Conservation (phyloP, 768 basidiomycete genomes). For the Tylopilus cervinicoccineus region DNA sequence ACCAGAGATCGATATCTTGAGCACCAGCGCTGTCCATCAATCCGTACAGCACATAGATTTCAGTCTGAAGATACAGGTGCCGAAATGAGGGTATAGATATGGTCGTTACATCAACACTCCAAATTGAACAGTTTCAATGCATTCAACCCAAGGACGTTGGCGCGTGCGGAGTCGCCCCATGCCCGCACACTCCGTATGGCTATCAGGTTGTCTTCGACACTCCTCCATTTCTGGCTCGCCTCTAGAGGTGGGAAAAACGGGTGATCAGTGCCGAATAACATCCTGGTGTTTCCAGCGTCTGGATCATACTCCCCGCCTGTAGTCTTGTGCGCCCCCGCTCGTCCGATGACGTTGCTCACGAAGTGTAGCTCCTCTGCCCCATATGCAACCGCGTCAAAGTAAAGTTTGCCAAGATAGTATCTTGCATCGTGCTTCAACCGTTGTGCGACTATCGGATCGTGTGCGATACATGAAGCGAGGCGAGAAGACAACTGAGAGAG, state of each 20-base stretch:
- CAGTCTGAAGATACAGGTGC: conserved; percentile 89
- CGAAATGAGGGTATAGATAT: conserved; percentile 29
- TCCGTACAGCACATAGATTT: conserved; percentile 94
- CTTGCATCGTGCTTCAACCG: conserved; percentile 79
- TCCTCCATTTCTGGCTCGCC: conserved; percentile 69
- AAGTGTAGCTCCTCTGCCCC: conserved; percentile 83
- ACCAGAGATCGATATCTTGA: conserved; percentile 94
- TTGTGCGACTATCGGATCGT: conserved; percentile 76
- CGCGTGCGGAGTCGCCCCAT: conserved; percentile 52
- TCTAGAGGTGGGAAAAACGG: conserved; percentile 86
- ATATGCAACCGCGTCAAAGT: conserved; percentile 86
- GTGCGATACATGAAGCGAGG: conserved; percentile 78
- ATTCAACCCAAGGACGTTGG: conserved; percentile 66
- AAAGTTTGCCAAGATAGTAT: conserved; percentile 76
- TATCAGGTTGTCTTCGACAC: conserved; percentile 80
- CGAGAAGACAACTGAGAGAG: conserved; percentile 82
- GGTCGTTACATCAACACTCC: conserved; percentile 16
- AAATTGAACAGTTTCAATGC: conserved; percentile 69
- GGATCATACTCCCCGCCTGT: conserved; percentile 30
- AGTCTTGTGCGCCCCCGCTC: conserved; percentile 48
- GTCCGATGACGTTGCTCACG: conserved; percentile 63
- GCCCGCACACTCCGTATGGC: conserved; percentile 50
- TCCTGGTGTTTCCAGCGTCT: conserved; percentile 48
- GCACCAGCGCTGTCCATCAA: conserved; percentile 88
- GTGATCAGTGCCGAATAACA: conserved; percentile 86